Base-by-base conservation (phyloP, 495 filamentous ascomycete genomes). In the Aspergillus ellipticus region DNA sequence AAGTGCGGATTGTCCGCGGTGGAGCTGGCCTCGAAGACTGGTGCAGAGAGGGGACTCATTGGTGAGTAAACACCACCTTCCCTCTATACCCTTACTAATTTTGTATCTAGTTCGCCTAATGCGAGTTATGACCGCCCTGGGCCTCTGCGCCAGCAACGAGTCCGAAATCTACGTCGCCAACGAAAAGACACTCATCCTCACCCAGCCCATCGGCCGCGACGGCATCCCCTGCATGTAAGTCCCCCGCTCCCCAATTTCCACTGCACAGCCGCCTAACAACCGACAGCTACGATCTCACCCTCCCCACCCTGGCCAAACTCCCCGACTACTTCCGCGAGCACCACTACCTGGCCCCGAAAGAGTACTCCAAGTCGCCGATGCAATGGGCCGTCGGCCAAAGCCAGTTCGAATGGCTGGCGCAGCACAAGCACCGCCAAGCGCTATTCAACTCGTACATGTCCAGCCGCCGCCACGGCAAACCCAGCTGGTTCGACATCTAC, bases 401-500 rank as follows among this genome's bases (percentile, higher is more conserved):
- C 42, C 73, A 75, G 17, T 75, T 75, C 43, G 73, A 75, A 22
- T 75, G 73, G 73, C 58, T 74, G 15, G 68, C 64, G 0, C 59
- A 59, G 24, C 58, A 65, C 41, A 59, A 60, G 26, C 47, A 66
- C 15, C 67, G 72, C 17, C 73, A 73, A 42, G 41, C 52, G 2
- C 53, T 65, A 1, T 75, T 75, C 64, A 75, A 74, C 56, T 71
- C 67, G 8, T 74, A 73, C 57, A 75, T 75, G 73, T 53, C 70
- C 9, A 70, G 69, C 55, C 68, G 73, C 6, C 59, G 72, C 13
- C 55, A 68, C 26, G 74, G 74, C 2, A 61, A 56, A 11, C 62
- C 62, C 0, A 61, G 56, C 51, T 75, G 72, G 72, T 76, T 71
- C 33, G 70, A 76, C 46, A 52, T 70, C 5, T 74, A 73, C 42